phyloP scores from a whole-genome alignment of 495 filamentous ascomycete species.

The Aspergillus homomorphus region DNA sequence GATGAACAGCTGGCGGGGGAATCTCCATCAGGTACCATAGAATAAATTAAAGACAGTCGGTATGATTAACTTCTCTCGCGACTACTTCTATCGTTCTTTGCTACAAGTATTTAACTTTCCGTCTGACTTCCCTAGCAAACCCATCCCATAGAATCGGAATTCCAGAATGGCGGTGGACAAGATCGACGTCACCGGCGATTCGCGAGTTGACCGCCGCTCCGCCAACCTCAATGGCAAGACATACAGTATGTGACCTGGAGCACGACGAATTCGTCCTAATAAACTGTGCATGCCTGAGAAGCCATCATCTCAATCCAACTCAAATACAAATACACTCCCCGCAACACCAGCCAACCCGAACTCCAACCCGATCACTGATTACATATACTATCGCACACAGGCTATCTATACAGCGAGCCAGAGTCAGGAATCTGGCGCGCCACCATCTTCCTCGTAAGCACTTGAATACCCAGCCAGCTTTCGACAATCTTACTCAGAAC shows the following conservation, averaged over 20 bases:
- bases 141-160: not conserved
- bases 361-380: no score
- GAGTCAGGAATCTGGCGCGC: slow-evolving; percentile 46
- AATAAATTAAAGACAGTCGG: slow-evolving; percentile 7
- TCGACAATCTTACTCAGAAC: not conserved
- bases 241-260: slow-evolving; percentile 58
- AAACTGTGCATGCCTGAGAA: no score
- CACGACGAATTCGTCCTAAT: no score
- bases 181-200: slow-evolving; percentile 58
- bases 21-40: slow-evolving; percentile 12
- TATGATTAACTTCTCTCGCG: not conserved
- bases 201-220: slow-evolving; percentile 59
- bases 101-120: not conserved
- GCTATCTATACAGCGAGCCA: slow-evolving; percentile 66
- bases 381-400: slow-evolving; percentile 32
- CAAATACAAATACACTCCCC: no score
- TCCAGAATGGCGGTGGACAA: slow-evolving; percentile 52
- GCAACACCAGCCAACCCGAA: no score
- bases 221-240: slow-evolving; percentile 59
- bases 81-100: not conserved
- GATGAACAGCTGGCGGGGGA: slow-evolving; percentile 18
- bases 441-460: slow-evolving; percentile 64
- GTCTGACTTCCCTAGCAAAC: not conserved
- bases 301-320: no score
- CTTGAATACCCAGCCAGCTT: not conserved